Evolutionary conservation across 352 stramenopile genomes (phyloP).

Genomic region (Pythium oligandrum): DNA sequence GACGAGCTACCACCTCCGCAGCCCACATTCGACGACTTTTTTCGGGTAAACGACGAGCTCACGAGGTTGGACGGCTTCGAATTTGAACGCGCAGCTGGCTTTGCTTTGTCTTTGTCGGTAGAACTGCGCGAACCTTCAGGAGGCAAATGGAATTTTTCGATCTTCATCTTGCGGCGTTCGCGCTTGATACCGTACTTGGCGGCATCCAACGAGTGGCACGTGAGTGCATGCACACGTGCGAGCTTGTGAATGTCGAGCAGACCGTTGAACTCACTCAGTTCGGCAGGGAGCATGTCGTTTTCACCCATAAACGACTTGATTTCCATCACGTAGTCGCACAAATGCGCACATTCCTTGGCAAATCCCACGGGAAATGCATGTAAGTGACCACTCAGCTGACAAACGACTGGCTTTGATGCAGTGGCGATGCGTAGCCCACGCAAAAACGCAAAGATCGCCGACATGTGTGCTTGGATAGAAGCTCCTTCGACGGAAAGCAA

Average conservation of each 20-base stretch:
- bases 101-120: slow-evolving; percentile 12
- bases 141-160: slow-evolving; percentile 74
- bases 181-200: slow-evolving; percentile 60
- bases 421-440: slow-evolving; percentile 26
- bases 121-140: slow-evolving; percentile 55
- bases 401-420: slow-evolving; percentile 16
- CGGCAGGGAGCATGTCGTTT: slow-evolving; percentile 44
- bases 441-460: slow-evolving; percentile 34
- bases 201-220: slow-evolving; percentile 46
- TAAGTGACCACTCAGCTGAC: slow-evolving; percentile 24
- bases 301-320: slow-evolving; percentile 54
- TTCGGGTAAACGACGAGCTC: slow-evolving; percentile 15
- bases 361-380: slow-evolving; percentile 25
- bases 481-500: slow-evolving; percentile 17
- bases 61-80: slow-evolving; percentile 10
- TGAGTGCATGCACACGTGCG: slow-evolving; percentile 48
- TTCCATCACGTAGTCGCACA: slow-evolving; percentile 55
- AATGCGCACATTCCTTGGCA: slow-evolving; percentile 39
- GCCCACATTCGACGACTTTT: background rate
- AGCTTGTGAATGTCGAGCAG: slow-evolving; percentile 55
- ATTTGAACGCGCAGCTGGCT: background rate
- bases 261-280: slow-evolving; percentile 59
- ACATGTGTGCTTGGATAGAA: slow-evolving; percentile 32
- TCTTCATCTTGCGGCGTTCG: slow-evolving; percentile 63
- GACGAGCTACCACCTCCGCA: slow-evolving; percentile 4